Evolutionary conservation across 148 eudicot genomes (phyloP).

Genomic region (Drosera capensis): DNA sequence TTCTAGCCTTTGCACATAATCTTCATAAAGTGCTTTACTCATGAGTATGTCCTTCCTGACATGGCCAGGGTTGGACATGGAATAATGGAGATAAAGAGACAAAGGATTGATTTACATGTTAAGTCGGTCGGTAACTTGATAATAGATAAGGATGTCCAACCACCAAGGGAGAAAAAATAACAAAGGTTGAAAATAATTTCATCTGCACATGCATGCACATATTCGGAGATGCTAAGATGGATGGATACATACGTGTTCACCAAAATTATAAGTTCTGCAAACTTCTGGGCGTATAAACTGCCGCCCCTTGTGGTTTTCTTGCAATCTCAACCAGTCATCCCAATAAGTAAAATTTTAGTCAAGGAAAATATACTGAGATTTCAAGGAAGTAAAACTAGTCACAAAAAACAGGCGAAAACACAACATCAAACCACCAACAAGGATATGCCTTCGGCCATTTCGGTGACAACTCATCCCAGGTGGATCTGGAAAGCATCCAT

Average conservation of each 20-base stretch:
- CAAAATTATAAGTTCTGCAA: conserved; percentile 96
- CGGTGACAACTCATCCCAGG: conserved; percentile 93
- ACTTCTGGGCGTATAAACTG: conserved; percentile 97
- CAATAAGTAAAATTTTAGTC: conserved; percentile 76
- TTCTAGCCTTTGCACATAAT: too few relatives aligned
- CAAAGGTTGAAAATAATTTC: background rate
- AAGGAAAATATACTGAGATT: conserved; percentile 22
- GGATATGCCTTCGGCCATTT: conserved; percentile 99
- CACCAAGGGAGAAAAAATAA: background rate
- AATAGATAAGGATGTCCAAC: background rate
- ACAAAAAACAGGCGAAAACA: background rate
- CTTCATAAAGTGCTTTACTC: too few relatives aligned
- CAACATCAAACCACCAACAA: conserved; percentile 19
- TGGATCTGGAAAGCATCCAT: conserved; percentile 83
- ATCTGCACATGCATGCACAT: background rate
- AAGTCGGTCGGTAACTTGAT: too few relatives aligned
- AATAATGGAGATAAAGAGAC: too few relatives aligned
- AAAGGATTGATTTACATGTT: too few relatives aligned
- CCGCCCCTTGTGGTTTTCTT: conserved; percentile 86
- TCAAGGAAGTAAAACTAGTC: background rate
- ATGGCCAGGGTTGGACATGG: too few relatives aligned
- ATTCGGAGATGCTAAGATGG: background rate
- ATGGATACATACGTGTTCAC: conserved; percentile 73
- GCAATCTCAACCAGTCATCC: conserved; percentile 98
- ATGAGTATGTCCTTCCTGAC: too few relatives aligned